Percentiles rank a stretch among this genome's conserved stretches.
phyloP scores from a whole-genome alignment of 2,329 filamentous ascomycete species.

The Venturia effusa region DNA sequence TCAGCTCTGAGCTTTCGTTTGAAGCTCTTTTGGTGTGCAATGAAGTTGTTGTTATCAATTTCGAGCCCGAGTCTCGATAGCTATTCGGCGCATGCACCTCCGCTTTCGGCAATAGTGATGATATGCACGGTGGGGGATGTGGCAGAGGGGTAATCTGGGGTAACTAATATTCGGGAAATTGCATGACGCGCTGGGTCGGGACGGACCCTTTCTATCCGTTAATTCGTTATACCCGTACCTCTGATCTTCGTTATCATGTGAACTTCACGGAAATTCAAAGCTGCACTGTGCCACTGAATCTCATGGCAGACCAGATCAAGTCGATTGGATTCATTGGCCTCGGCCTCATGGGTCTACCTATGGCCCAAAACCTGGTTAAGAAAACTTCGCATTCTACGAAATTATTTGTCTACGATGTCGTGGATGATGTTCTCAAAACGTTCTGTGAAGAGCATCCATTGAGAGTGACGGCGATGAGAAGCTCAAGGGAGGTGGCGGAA shows the following conservation, averaged over 20 bases:
- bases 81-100: background rate
- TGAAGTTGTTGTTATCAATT: background rate
- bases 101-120: background rate
- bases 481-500: constrained; percentile 38
- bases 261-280: too few relatives aligned
- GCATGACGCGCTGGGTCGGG: background rate
- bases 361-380: constrained; percentile 39
- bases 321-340: constrained; percentile 42
- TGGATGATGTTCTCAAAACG: constrained; percentile 31
- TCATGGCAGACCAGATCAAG: constrained; percentile 15
- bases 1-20: background rate
- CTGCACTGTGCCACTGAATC: too few relatives aligned
- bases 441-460: constrained; percentile 30
- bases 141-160: background rate
- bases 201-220: background rate
- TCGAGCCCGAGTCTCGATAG: background rate
- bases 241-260: background rate
- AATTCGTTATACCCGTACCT: background rate
- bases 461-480: constrained; percentile 29
- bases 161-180: background rate
- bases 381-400: constrained; percentile 33
- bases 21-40: background rate
- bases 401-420: constrained; percentile 41
- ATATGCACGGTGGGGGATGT: background rate
- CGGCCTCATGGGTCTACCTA: constrained; percentile 45